These are phyloP conservation scores for Cymbopogon flexuosus DNA, from an alignment of 202 grass and related monocot species.

Conservation along the genomic window DNA sequence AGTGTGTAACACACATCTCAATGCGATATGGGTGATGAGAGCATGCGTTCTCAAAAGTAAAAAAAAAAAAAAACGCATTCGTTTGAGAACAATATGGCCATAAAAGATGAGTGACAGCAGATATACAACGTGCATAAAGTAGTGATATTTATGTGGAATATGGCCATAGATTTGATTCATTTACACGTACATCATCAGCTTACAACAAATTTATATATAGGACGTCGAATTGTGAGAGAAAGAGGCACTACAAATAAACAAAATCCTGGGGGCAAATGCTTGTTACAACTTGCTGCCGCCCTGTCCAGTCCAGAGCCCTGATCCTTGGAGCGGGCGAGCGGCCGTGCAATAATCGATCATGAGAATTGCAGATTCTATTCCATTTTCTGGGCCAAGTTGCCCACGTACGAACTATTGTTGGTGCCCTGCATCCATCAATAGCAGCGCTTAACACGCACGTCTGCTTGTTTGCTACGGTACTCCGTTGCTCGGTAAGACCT, in stretches of 20 bases:
- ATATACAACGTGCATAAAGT: neutral
- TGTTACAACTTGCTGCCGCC: slow-evolving; percentile 8
- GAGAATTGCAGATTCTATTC: slow-evolving; percentile 7
- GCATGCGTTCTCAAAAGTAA: too few relatives aligned
- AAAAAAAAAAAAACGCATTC: too few relatives aligned
- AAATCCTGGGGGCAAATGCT: slow-evolving; percentile 1
- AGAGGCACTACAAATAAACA: neutral
- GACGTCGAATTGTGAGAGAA: neutral
- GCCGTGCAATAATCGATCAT: neutral
- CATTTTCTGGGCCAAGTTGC: slow-evolving; percentile 11
- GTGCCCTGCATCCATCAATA: neutral
- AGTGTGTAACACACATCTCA: too few relatives aligned
- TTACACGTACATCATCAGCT: neutral
- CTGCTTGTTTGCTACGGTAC: too few relatives aligned
- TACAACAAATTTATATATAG: neutral
- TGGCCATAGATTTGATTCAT: neutral
- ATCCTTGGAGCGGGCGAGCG: slow-evolving; percentile 11
- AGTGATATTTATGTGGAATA: neutral
- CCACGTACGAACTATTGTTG: too few relatives aligned
- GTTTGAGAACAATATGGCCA: neutral
- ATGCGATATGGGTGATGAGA: too few relatives aligned
- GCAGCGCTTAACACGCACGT: neutral
- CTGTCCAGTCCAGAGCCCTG: neutral
- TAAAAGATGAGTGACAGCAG: neutral
- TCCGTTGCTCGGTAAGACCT: too few relatives aligned